These are phyloP conservation scores for Monilinia fructigena DNA, from an alignment of 2,329 filamentous ascomycete genomes.

Conservation along the genomic window DNA sequence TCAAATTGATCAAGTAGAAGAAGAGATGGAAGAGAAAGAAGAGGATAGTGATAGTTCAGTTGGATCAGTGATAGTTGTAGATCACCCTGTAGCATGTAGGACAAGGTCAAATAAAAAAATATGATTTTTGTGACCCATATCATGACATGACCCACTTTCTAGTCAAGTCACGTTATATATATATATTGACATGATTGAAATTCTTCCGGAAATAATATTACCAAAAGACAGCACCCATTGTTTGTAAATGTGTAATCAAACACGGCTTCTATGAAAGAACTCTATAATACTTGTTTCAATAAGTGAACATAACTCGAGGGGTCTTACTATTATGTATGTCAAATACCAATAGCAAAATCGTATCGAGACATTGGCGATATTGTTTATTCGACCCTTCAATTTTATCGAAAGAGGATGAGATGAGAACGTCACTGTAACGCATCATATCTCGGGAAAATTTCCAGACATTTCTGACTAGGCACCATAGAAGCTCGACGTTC, in stretches of 20 bases:
- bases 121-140: too few relatives aligned
- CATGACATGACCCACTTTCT: too few relatives aligned
- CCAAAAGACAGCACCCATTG: background rate
- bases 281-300: background rate
- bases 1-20: too few relatives aligned
- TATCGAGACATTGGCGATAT: background rate
- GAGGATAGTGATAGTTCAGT: too few relatives aligned
- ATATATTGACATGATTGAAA: background rate
- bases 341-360: background rate
- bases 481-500: too few relatives aligned
- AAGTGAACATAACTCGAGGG: background rate
- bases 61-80: too few relatives aligned
- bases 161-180: too few relatives aligned
- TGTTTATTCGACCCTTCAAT: background rate
- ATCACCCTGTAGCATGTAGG: too few relatives aligned
- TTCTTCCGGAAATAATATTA: background rate
- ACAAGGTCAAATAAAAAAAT: too few relatives aligned
- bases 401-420: background rate
- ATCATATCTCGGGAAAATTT: background rate
- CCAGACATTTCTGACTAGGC: too few relatives aligned
- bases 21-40: too few relatives aligned
- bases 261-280: background rate
- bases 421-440: background rate
- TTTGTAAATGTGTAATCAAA: background rate
- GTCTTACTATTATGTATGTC: background rate